These are phyloP conservation scores for Sphaerobolus stellatus DNA, from an alignment of 1,284 basidiomycete species.

Conservation along the genomic window DNA sequence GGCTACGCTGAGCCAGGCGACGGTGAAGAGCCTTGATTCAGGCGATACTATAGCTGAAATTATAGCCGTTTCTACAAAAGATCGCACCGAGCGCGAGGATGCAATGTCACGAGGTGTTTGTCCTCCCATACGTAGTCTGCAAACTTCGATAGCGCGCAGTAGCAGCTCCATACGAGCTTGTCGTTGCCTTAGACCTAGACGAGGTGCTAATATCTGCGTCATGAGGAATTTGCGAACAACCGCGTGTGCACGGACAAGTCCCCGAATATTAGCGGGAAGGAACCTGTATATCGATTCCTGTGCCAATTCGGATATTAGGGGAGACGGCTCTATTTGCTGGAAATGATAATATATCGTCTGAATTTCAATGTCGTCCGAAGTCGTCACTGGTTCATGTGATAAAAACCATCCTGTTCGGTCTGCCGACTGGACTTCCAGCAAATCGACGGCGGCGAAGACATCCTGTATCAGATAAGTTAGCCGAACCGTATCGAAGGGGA, in stretches of 20 bases:
- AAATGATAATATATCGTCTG: conserved; percentile 73
- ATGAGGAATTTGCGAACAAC: conserved; percentile 77
- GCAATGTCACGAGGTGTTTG: conserved; percentile 20
- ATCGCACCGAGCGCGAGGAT: conserved; percentile 61
- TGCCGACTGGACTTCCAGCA: conserved; percentile 74
- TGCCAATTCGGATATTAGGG: conserved; percentile 63
- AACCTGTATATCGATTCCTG: conserved; percentile 70
- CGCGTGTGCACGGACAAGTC: conserved; percentile 69
- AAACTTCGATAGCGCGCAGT: conserved; percentile 67
- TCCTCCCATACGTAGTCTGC: conserved; percentile 58
- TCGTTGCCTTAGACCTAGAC: conserved; percentile 58
- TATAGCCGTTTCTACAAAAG: conserved; percentile 73
- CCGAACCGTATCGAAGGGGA: background rate
- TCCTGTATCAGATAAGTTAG: conserved; percentile 45
- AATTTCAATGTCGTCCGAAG: conserved; percentile 65
- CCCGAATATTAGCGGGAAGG: conserved; percentile 69
- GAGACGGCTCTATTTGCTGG: conserved; percentile 66
- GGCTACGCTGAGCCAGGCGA: conserved; percentile 73
- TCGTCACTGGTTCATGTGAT: conserved; percentile 47
- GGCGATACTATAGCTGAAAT: conserved; percentile 69
- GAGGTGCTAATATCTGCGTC: conserved; percentile 60
- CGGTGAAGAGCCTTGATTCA: conserved; percentile 68
- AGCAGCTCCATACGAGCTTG: conserved; percentile 70
- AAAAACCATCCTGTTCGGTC: conserved; percentile 78
- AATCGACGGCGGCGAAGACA: conserved; percentile 68